Conservation (phyloP, 2,329 filamentous ascomycete species). For the Passalora sequoiae region DNA sequence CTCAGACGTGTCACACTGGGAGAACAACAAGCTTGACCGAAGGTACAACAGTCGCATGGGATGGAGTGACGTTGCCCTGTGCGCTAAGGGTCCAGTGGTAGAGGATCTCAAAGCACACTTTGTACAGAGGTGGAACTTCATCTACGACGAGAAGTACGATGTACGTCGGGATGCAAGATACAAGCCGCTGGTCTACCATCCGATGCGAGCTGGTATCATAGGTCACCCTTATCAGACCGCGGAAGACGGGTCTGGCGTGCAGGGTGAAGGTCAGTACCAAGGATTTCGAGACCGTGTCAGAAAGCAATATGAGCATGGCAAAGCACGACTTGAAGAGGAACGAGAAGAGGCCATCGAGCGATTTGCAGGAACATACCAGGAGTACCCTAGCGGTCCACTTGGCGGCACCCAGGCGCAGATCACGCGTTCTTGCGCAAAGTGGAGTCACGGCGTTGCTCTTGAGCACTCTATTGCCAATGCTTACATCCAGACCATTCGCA, state of each 20-base stretch:
- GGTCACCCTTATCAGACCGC: slow-evolving; percentile 30
- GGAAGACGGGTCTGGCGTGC: slow-evolving; percentile 22
- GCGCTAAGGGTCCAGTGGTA: slow-evolving; percentile 67
- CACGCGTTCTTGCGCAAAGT: slow-evolving; percentile 54
- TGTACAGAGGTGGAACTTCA: slow-evolving; percentile 84
- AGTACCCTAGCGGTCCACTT: slow-evolving; percentile 40
- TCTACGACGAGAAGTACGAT: slow-evolving; percentile 76
- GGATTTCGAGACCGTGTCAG: slow-evolving; percentile 31
- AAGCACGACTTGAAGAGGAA: slow-evolving; percentile 23
- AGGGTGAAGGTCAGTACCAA: slow-evolving; percentile 29
- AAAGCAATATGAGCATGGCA: slow-evolving; percentile 25
- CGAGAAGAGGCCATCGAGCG: slow-evolving; percentile 21
- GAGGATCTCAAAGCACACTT: slow-evolving; percentile 74
- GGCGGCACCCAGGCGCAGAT: slow-evolving; percentile 77
- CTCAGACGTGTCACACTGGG: slow-evolving; percentile 70
- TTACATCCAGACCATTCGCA: slow-evolving; percentile 89
- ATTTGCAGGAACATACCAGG: slow-evolving; percentile 10
- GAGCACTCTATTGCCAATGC: slow-evolving; percentile 84
- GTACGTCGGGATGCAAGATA: slow-evolving; percentile 52
- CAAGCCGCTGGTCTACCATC: slow-evolving; percentile 34
- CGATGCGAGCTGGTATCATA: slow-evolving; percentile 33
- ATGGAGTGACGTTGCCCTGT: slow-evolving; percentile 82
- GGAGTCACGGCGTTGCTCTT: slow-evolving; percentile 52
- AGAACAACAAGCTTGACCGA: slow-evolving; percentile 81
- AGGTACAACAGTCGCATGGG: slow-evolving; percentile 71